Evolutionary conservation across 202 grass and related monocot genomes (phyloP), one percentile per base, ranked within the genome.

Genomic region (Elaeis oleifera): DNA sequence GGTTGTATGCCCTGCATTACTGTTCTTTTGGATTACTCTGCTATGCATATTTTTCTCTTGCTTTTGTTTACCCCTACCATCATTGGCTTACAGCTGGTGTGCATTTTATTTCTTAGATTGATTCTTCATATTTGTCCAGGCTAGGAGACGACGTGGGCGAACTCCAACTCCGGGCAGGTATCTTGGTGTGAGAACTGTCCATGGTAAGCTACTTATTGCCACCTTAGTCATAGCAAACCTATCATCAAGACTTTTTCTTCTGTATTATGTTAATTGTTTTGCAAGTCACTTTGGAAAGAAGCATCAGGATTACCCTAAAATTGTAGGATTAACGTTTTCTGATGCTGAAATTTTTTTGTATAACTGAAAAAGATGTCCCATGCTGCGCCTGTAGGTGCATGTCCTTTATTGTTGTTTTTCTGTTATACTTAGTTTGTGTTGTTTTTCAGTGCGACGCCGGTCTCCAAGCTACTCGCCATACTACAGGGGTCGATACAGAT

Each of bases 151-250:
- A 50, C 68, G 92, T 9, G 84, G 82, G 50, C 59, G 92, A 50
- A 84, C 79, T n/a, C 79, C 92, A 27, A 97, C 88, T 27, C 88
- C 88, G 31, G 88, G 92, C 53, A 91, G 70, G 32, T 97, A 91
- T 71, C 77, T 84, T 59, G 92, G 92, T 27, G 21, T 56, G 20
- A 87, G 77, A 73, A 59, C 78, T 36, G 70, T 68, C 29, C 71
- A 70, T 53, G 71, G 92, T 83, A 71, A 66, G 72, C 16, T 26
- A 3, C 36, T 44, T 44, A 13, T 0, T 13, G 9, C 9, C 36
- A 14, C 36, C 36, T 44, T 44, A 13, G 9, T 44, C 36, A 13
- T 39, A 8, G 31, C 3, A 1, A 39, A 11, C 36, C 36, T 39
- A 39, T 11, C 36, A 39, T 44, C 5, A 44, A 44, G 8, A 44